A percentile compares a stretch with the other conserved stretches of the same genome.
Conservation (phyloP, 2,329 filamentous ascomycete genomes). For the Phialophora verrucosa region DNA sequence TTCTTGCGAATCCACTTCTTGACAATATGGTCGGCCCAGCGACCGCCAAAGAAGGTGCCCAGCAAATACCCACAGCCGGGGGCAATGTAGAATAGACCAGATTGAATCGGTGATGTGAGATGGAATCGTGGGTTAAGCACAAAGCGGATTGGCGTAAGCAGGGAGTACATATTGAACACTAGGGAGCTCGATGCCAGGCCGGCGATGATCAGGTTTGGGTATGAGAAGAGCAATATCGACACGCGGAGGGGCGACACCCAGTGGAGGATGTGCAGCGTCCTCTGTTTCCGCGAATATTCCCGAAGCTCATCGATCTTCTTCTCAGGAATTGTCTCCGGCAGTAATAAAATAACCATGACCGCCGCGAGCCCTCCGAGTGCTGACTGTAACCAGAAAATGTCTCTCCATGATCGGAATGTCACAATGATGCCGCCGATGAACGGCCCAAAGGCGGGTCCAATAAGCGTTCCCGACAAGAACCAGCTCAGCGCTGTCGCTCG, state of each 20-base stretch:
- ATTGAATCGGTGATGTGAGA: slow-evolving; percentile 68
- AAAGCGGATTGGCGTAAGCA: slow-evolving; percentile 73
- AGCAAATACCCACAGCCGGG: slow-evolving; percentile 72
- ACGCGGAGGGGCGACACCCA: slow-evolving; percentile 70
- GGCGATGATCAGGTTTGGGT: slow-evolving; percentile 70
- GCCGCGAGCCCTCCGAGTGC: slow-evolving; percentile 67
- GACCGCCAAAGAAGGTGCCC: slow-evolving; percentile 73
- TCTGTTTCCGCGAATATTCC: slow-evolving; percentile 58
- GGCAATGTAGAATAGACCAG: slow-evolving; percentile 74
- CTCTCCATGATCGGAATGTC: slow-evolving; percentile 73
- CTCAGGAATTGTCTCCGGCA: slow-evolving; percentile 75
- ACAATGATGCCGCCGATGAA: slow-evolving; percentile 79
- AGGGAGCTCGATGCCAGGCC: slow-evolving; percentile 66
- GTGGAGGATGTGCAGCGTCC: slow-evolving; percentile 59
- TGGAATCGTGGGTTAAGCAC: slow-evolving; percentile 76
- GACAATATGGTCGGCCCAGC: slow-evolving; percentile 71
- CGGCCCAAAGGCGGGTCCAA: slow-evolving; percentile 71
- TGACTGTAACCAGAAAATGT: slow-evolving; percentile 78
- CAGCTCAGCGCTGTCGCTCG: slow-evolving; percentile 75
- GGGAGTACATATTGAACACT: slow-evolving; percentile 76
- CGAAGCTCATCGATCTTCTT: slow-evolving; percentile 67
- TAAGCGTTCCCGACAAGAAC: slow-evolving; percentile 73
- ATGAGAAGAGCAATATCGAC: slow-evolving; percentile 67
- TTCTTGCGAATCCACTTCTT: slow-evolving; percentile 67
- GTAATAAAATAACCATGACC: slow-evolving; percentile 66